Evolutionary conservation across 202 grass and related monocot genomes (phyloP).

Genomic region (Schoenoplectus triqueter): DNA sequence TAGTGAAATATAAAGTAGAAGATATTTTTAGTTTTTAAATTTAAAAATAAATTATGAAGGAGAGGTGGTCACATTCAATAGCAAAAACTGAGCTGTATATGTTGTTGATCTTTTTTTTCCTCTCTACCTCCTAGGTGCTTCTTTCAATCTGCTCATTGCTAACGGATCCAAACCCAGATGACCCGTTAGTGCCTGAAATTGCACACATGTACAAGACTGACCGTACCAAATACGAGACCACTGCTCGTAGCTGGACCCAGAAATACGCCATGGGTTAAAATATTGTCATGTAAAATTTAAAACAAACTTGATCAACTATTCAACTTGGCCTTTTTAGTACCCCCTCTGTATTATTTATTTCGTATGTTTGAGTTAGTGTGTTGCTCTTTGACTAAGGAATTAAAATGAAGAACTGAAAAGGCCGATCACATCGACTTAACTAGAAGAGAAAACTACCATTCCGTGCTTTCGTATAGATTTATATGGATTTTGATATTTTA

Average conservation of each 20-base stretch:
- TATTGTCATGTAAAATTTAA: constrained; percentile 19
- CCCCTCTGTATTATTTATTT: background rate
- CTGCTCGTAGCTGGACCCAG: constrained; percentile 85
- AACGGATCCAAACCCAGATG: constrained; percentile 67
- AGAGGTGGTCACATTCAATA: background rate
- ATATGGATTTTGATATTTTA: background rate
- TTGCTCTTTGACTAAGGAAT: constrained; percentile 11
- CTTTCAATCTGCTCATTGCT: constrained; percentile 62
- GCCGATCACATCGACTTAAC: background rate
- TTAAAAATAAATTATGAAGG: background rate
- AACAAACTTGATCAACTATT: background rate
- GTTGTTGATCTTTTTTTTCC: background rate
- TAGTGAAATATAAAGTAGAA: background rate
- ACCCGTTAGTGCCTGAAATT: constrained; percentile 67
- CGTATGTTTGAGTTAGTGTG: background rate
- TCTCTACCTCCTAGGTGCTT: constrained; percentile 57
- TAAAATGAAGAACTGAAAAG: constrained; percentile 15
- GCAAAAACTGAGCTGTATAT: background rate
- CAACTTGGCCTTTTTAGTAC: constrained; percentile 23
- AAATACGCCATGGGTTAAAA: constrained; percentile 86
- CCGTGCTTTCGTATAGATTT: constrained; percentile 3
- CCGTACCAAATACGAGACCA: constrained; percentile 65
- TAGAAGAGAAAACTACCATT: background rate
- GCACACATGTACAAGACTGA: constrained; percentile 82
- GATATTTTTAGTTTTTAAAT: background rate